These are phyloP conservation scores for Ophiostoma angusticollis DNA, from an alignment of 2,329 filamentous ascomycete species.

Conservation along the genomic window DNA sequence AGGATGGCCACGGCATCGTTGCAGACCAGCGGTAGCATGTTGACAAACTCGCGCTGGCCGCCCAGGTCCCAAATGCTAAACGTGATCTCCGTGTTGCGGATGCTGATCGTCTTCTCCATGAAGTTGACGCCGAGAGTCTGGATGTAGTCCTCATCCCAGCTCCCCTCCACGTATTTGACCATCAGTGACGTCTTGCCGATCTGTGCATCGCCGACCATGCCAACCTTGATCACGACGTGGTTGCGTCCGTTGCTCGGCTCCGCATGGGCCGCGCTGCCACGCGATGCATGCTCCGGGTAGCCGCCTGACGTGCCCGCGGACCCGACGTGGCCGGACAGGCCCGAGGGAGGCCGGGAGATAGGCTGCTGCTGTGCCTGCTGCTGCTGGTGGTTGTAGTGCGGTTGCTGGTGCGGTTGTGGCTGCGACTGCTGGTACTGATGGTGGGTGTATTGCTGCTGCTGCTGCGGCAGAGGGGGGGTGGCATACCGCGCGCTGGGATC, in stretches of 20 bases:
- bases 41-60: slow-evolving; percentile 96
- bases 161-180: slow-evolving; percentile 99
- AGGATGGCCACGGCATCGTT: slow-evolving; percentile 97
- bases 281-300: slow-evolving; percentile 32
- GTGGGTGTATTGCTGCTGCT: slow-evolving; percentile 6
- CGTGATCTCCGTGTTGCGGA: slow-evolving; percentile 97
- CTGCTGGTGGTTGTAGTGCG: slow-evolving; percentile 15
- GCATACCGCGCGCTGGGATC: slow-evolving; percentile 8
- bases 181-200: slow-evolving; percentile 98
- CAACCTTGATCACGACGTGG: slow-evolving; percentile 94
- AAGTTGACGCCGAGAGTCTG: slow-evolving; percentile 98
- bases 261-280: slow-evolving; percentile 26
- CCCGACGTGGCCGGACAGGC: slow-evolving; percentile 32
- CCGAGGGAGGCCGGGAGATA: slow-evolving; percentile 43
- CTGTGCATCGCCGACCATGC: slow-evolving; percentile 98
- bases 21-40: slow-evolving; percentile 98
- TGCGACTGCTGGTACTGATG: slow-evolving; percentile 9
- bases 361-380: slow-evolving; percentile 31
- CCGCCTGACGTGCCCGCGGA: slow-evolving; percentile 24
- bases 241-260: slow-evolving; percentile 39
- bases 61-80: slow-evolving; percentile 99
- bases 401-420: slow-evolving; percentile 7
- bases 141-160: slow-evolving; percentile 99
- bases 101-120: slow-evolving; percentile 99
- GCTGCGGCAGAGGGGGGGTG: slow-evolving; percentile 10